phyloP scores from a whole-genome alignment of 306 rosid species.

The Glycine latifolia region DNA sequence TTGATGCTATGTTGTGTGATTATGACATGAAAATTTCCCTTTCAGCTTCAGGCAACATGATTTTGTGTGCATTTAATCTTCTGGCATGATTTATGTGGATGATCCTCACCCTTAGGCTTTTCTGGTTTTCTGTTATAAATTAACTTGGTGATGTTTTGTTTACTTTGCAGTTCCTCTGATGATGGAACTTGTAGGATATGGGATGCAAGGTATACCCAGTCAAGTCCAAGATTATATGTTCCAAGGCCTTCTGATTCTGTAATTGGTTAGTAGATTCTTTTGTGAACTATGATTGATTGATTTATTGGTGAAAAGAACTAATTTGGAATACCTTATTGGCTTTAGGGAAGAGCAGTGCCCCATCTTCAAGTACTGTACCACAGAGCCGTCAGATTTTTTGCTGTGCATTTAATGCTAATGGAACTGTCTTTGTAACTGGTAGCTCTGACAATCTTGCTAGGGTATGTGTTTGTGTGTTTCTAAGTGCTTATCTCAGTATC shows the following conservation, averaged over 20 bases:
- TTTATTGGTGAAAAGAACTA: conserved; percentile 51
- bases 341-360: conserved; percentile 77
- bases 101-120: conserved; percentile 24
- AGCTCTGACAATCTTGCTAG: conserved; percentile 99
- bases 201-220: conserved; percentile 96
- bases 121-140: conserved; percentile 27
- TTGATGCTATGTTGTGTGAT: conserved; percentile 39
- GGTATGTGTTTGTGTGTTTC: conserved; percentile 59
- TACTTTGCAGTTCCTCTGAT: conserved; percentile 83
- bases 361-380: conserved; percentile 71
- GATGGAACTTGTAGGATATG: conserved; percentile 99
- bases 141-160: conserved; percentile 41
- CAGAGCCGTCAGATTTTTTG: conserved; percentile 93
- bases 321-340: conserved; percentile 52
- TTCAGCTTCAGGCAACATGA: conserved; percentile 5
- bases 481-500: neutral
- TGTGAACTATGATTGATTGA: conserved; percentile 42
- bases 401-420: conserved; percentile 95
- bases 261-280: conserved; percentile 70
- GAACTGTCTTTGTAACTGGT: conserved; percentile 99
- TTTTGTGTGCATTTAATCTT: conserved; percentile 33
- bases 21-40: conserved; percentile 33
- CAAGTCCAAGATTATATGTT: conserved; percentile 76
- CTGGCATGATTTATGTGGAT: conserved; percentile 41
- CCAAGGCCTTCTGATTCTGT: conserved; percentile 86